Evolutionary conservation across 768 basidiomycete species (phyloP).

Genomic region (Amanita polypyramis): DNA sequence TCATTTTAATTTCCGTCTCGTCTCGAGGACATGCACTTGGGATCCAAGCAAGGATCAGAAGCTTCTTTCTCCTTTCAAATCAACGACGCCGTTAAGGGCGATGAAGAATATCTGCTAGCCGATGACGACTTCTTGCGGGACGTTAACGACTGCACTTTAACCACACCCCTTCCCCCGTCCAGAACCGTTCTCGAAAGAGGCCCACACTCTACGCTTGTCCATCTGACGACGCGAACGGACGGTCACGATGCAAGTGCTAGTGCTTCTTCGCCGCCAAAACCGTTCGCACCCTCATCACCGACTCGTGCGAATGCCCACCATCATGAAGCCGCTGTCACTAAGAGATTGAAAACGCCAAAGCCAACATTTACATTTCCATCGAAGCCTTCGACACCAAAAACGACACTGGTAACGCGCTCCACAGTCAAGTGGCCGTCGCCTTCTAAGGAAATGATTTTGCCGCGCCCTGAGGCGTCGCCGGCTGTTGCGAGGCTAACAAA

Average conservation of each 20-base stretch:
- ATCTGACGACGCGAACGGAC: constrained; percentile 29
- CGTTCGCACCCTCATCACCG: constrained; percentile 8
- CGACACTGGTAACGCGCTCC: constrained; percentile 2
- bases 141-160: constrained; percentile 26
- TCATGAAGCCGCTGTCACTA: constrained; percentile 4
- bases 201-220: constrained; percentile 26
- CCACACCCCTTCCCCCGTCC: constrained; percentile 21
- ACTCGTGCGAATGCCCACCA: background rate
- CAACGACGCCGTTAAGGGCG: constrained; percentile 31
- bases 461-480: constrained; percentile 15
- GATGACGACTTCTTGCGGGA: constrained; percentile 38
- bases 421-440: constrained; percentile 3
- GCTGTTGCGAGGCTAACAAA: constrained; percentile 13
- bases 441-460: constrained; percentile 1
- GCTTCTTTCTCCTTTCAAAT: constrained; percentile 48
- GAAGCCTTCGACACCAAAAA: constrained; percentile 5
- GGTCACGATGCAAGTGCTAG: background rate
- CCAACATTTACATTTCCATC: constrained; percentile 1
- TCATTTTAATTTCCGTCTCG: constrained; percentile 9
- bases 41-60: constrained; percentile 23
- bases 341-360: constrained; percentile 7
- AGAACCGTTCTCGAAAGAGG: constrained; percentile 13
- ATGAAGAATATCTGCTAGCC: constrained; percentile 37
- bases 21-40: constrained; percentile 4
- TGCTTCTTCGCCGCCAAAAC: constrained; percentile 6